Percentiles rank a stretch among this genome's conserved stretches.
phyloP scores from a whole-genome alignment of 805 yeast genomes.

The Cyberlindnera xishuangbannaensis region DNA sequence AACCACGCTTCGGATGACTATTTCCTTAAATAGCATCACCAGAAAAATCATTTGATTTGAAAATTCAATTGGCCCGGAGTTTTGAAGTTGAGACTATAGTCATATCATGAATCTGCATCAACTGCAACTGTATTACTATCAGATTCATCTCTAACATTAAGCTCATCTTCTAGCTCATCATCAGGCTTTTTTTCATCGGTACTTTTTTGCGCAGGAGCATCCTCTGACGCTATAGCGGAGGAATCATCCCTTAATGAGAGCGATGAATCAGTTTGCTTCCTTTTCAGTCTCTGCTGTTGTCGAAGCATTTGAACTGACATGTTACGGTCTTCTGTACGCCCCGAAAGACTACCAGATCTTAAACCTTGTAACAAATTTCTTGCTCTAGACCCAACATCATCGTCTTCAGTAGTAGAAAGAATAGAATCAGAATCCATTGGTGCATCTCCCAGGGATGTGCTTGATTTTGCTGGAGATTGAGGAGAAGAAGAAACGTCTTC shows the following conservation, averaged over 20 bases:
- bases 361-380: slow-evolving; percentile 57
- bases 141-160: slow-evolving; percentile 1
- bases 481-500: slow-evolving; percentile 5
- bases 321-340: slow-evolving; percentile 26
- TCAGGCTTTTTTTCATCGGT: neutral
- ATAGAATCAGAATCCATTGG: slow-evolving; percentile 1
- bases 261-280: slow-evolving; percentile 15
- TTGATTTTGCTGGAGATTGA: slow-evolving; percentile 15
- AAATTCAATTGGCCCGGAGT: too few relatives aligned
- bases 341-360: slow-evolving; percentile 28
- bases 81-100: too few relatives aligned
- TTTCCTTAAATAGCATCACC: too few relatives aligned
- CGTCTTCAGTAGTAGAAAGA: slow-evolving; percentile 16
- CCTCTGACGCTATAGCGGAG: neutral
- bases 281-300: slow-evolving; percentile 32
- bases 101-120: too few relatives aligned
- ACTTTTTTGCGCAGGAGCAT: too few relatives aligned
- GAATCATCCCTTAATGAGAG: slow-evolving; percentile 4
- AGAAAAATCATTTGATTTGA: too few relatives aligned
- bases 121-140: too few relatives aligned
- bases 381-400: slow-evolving; percentile 55
- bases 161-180: slow-evolving; percentile 2
- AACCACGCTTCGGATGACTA: too few relatives aligned
- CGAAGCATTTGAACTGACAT: slow-evolving; percentile 39
- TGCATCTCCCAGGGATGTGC: neutral